Evolutionary conservation across 768 basidiomycete genomes (phyloP).

Genomic region (Cyclocybe aegerita): DNA sequence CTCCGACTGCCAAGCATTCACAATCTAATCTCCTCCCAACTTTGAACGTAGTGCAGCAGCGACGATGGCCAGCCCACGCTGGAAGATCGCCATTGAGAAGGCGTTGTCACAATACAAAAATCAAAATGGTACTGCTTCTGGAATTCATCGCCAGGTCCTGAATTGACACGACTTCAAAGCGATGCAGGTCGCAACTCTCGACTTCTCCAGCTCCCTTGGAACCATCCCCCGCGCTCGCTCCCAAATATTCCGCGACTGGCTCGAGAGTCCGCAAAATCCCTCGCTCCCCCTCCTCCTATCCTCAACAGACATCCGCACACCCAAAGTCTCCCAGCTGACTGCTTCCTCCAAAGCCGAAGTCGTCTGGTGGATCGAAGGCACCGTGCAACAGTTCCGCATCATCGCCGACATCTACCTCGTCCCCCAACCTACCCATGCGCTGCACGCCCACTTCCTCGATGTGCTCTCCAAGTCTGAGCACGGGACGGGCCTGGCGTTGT

Average conservation of each 20-base stretch:
- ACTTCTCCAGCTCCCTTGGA: conserved; percentile 25
- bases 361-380: conserved; percentile 72
- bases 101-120: conserved; percentile 40
- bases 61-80: conserved; percentile 32
- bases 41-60: background rate
- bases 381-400: conserved; percentile 75
- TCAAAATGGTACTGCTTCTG: conserved; percentile 32
- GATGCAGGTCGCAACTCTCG: conserved; percentile 60
- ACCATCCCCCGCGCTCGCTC: conserved; percentile 62
- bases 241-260: conserved; percentile 58
- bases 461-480: conserved; percentile 15
- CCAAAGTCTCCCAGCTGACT: conserved; percentile 62
- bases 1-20: background rate
- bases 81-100: conserved; percentile 45
- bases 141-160: background rate
- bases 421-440: conserved; percentile 41
- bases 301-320: conserved; percentile 72
- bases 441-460: conserved; percentile 33
- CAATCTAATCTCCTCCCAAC: background rate
- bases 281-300: conserved; percentile 60
- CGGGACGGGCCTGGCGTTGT: conserved; percentile 26
- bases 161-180: conserved; percentile 35
- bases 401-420: conserved; percentile 55
- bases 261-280: conserved; percentile 41
- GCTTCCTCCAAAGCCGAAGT: conserved; percentile 53